Percentiles rank a stretch among this genome's conserved stretches.
phyloP scores from a whole-genome alignment of 495 filamentous ascomycete species.

The Elaphomyces granulatus region DNA sequence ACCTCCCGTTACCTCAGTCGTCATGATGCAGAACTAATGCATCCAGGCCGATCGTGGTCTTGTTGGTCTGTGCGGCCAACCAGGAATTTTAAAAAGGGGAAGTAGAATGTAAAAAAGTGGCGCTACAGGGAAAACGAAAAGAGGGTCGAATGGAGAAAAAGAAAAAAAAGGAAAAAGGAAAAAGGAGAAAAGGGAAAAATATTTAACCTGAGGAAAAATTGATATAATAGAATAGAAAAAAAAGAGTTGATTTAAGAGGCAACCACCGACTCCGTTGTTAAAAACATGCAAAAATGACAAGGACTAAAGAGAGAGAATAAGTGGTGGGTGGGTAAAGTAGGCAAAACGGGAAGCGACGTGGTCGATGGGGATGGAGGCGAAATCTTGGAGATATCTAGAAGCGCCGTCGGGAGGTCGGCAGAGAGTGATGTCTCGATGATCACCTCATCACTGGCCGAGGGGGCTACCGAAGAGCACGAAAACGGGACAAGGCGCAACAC shows the following conservation, averaged over 20 bases:
- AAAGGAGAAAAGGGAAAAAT: not conserved
- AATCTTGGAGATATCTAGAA: not conserved
- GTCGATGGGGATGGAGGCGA: slow-evolving; percentile 8
- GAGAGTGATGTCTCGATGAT: too few species aligned
- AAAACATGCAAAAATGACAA: not conserved
- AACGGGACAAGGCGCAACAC: too few species aligned
- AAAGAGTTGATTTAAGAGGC: not conserved
- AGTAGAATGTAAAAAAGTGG: not conserved
- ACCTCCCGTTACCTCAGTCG: slow-evolving; percentile 5
- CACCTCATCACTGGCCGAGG: too few species aligned
- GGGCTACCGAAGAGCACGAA: too few species aligned
- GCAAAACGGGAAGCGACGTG: not conserved
- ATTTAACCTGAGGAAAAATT: not conserved
- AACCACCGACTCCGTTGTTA: not conserved
- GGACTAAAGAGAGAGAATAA: not conserved
- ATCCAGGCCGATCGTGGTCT: slow-evolving; percentile 2
- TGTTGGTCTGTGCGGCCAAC: slow-evolving; percentile 3
- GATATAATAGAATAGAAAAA: not conserved
- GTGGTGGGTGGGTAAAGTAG: not conserved
- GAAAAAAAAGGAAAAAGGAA: not conserved
- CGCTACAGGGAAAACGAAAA: not conserved
- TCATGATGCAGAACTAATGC: too few species aligned
- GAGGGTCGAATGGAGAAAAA: not conserved
- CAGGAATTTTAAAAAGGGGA: not conserved
- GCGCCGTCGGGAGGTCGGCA: too few species aligned